phyloP scores from a whole-genome alignment of 148 eudicot genomes.

The Persicaria tinctoria region DNA sequence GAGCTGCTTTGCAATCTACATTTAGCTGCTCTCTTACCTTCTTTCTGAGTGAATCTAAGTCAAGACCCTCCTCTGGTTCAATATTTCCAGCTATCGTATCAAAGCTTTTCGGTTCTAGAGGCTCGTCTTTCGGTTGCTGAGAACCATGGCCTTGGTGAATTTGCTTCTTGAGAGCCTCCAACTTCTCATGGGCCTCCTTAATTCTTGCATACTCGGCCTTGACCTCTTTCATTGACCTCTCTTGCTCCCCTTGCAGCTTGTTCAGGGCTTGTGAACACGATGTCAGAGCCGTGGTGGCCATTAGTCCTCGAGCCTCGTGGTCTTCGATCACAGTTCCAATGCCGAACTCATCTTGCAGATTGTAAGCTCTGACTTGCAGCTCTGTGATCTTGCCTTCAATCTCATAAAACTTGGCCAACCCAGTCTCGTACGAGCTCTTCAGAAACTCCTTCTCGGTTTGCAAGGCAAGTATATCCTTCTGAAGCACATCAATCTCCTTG shows the following conservation, averaged over 20 bases:
- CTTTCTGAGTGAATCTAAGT: slow-evolving; percentile 22
- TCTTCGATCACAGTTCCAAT: slow-evolving; percentile 62
- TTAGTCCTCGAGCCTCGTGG: slow-evolving; percentile 54
- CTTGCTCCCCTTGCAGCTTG: slow-evolving; percentile 42
- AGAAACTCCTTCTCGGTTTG: slow-evolving; percentile 74
- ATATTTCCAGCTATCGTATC: slow-evolving; percentile 22
- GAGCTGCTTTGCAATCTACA: slow-evolving; percentile 20
- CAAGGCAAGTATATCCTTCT: slow-evolving; percentile 54
- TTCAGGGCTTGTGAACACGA: slow-evolving; percentile 53
- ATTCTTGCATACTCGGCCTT: slow-evolving; percentile 41
- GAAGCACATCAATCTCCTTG: slow-evolving; percentile 47
- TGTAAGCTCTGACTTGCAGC: slow-evolving; percentile 43
- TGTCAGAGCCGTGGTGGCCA: slow-evolving; percentile 56
- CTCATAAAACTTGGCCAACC: slow-evolving; percentile 49
- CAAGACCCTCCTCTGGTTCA: slow-evolving; percentile 24
- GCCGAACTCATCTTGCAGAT: slow-evolving; percentile 66
- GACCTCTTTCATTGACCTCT: slow-evolving; percentile 35
- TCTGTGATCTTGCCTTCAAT: slow-evolving; percentile 54
- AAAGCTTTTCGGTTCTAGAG: slow-evolving; percentile 13
- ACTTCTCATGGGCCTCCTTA: slow-evolving; percentile 39
- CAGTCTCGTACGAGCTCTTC: slow-evolving; percentile 52
- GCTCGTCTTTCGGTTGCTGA: background rate
- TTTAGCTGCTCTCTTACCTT: slow-evolving; percentile 36
- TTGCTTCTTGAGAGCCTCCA: slow-evolving; percentile 31
- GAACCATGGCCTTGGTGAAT: background rate